phyloP scores from a whole-genome alignment of 2,329 filamentous ascomycete genomes.

The Daldinia sp. region DNA sequence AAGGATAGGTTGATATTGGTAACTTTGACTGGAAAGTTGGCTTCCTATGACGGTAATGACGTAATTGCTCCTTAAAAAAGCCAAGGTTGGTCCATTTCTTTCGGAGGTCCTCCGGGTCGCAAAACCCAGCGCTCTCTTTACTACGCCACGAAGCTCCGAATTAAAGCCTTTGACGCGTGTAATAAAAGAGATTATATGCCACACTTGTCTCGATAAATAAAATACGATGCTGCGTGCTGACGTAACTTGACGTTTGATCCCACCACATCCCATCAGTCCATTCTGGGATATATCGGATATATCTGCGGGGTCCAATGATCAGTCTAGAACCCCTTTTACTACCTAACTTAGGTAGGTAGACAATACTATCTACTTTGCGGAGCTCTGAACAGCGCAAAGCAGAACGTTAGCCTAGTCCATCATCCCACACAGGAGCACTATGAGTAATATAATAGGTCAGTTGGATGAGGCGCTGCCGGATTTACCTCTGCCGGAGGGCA shows the following conservation, averaged over 20 bases:
- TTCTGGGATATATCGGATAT: too few relatives aligned
- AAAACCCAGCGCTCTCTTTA: background rate
- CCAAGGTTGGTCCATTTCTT: background rate
- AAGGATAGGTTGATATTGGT: background rate
- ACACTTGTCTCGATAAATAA: background rate
- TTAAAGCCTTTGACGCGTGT: background rate
- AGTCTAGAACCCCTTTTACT: background rate
- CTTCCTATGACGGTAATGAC: slow-evolving; percentile 24
- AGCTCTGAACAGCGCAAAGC: background rate
- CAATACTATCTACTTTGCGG: background rate
- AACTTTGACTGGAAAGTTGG: slow-evolving; percentile 3
- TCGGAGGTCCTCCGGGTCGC: background rate
- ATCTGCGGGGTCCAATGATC: background rate
- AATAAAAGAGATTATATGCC: background rate
- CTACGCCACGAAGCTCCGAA: background rate
- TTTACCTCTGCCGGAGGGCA: slow-evolving; percentile 57
- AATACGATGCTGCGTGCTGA: background rate
- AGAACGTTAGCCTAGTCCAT: background rate
- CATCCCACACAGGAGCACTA: background rate
- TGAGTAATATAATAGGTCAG: background rate
- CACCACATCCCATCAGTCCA: background rate
- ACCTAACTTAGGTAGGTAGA: too few relatives aligned
- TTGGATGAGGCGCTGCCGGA: slow-evolving; percentile 24
- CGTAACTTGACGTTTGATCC: background rate
- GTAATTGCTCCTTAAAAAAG: slow-evolving; percentile 10